These are phyloP conservation scores for Colletotrichum sp. DNA, from an alignment of 2,329 filamentous ascomycete genomes.

Conservation along the genomic window DNA sequence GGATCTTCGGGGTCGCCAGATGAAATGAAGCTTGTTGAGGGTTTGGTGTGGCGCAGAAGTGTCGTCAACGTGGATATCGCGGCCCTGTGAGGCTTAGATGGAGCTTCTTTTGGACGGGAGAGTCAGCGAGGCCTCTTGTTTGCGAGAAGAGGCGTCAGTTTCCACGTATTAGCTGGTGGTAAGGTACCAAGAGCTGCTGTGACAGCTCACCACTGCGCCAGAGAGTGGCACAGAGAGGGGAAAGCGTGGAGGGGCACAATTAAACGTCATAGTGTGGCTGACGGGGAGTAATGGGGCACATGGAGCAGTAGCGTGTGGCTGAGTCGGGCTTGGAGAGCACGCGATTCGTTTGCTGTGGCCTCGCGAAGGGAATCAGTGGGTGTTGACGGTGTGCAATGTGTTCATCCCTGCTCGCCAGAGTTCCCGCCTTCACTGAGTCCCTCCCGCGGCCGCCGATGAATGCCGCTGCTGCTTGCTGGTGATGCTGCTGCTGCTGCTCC, in stretches of 20 bases:
- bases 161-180: not conserved
- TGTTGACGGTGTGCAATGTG: not conserved
- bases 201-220: not conserved
- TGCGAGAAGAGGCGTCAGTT: not conserved
- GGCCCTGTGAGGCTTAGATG: not conserved
- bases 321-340: not conserved
- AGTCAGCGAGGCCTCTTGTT: not conserved
- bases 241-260: not conserved
- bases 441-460: not conserved
- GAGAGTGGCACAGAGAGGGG: not conserved
- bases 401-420: not conserved
- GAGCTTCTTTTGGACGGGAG: not conserved
- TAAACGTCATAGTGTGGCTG: slow-evolving; percentile 17
- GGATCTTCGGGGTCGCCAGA: not conserved
- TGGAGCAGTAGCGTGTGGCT: not conserved
- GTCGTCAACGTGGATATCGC: slow-evolving; percentile 8
- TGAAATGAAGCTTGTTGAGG: not conserved
- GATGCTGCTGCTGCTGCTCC: not conserved
- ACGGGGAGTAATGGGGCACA: not conserved
- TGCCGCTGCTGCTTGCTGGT: not conserved
- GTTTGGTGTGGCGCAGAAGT: slow-evolving; percentile 5
- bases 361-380: not conserved
- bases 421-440: not conserved
- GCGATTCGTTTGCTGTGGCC: not conserved
- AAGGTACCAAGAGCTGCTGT: not conserved